A percentile compares a stretch with the other conserved stretches of the same genome.
Conservation (phyloP, 148 eudicot genomes). For the Heliamphora exappendiculata region DNA sequence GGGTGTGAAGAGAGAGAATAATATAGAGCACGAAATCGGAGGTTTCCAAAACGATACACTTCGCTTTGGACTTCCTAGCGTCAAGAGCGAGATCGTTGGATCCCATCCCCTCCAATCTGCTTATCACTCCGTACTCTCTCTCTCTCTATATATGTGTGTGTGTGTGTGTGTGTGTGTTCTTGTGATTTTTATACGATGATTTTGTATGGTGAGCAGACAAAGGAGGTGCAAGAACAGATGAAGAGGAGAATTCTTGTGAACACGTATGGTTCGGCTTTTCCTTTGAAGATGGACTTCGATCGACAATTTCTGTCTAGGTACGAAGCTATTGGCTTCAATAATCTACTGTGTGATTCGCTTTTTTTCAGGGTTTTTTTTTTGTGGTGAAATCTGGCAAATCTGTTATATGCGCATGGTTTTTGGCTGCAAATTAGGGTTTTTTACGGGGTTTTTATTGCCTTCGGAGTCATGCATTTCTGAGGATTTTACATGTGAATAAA, state of each 20-base stretch:
- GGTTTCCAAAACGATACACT: conserved; percentile 58
- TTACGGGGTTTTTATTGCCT: too few species aligned
- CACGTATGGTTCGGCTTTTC: conserved; percentile 81
- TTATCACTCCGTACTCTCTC: conserved; percentile 37
- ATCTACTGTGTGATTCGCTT: background rate
- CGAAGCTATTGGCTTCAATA: background rate
- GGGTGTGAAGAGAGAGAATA: too few species aligned
- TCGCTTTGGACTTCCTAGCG: conserved; percentile 73
- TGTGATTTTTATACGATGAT: too few species aligned
- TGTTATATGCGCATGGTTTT: background rate
- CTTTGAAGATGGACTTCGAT: conserved; percentile 80
- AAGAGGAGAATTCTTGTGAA: conserved; percentile 44
- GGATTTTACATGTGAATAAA: background rate
- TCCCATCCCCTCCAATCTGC: conserved; percentile 78
- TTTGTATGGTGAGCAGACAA: conserved; percentile 33
- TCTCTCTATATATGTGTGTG: background rate
- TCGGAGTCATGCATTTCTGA: too few species aligned
- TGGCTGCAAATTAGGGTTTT: conserved; percentile 5
- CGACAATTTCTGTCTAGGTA: conserved; percentile 75
- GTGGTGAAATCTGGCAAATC: background rate
- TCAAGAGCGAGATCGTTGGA: conserved; percentile 71
- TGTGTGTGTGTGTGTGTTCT: background rate
- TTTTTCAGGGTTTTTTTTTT: too few species aligned
- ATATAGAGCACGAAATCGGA: conserved; percentile 68
- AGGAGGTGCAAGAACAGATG: conserved; percentile 44